Percentiles rank a stretch among this genome's conserved stretches.
These are phyloP conservation scores for Leccinum disarticulatum DNA, from an alignment of 768 basidiomycete species.

Conservation along the genomic window DNA sequence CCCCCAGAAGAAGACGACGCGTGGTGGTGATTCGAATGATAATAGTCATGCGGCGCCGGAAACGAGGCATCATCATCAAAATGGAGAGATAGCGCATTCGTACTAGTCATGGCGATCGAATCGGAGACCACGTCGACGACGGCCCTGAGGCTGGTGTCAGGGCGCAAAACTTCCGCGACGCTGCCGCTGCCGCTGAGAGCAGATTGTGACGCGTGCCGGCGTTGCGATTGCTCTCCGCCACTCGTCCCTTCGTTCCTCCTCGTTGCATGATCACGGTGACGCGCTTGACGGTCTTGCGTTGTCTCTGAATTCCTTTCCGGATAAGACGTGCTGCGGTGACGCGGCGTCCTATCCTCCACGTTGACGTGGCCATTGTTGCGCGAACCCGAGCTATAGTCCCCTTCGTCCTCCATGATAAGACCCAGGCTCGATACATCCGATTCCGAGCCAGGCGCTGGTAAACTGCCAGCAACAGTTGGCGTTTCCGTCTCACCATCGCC, in stretches of 20 bases:
- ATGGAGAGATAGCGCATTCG: slow-evolving; percentile 36
- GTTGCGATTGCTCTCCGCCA: slow-evolving; percentile 5
- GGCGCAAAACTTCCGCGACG: slow-evolving; percentile 21
- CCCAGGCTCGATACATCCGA: slow-evolving; percentile 27
- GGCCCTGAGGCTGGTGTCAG: slow-evolving; percentile 15
- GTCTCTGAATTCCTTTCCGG: slow-evolving; percentile 16
- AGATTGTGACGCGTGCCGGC: slow-evolving; percentile 24
- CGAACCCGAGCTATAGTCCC: slow-evolving; percentile 15
- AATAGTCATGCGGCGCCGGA: slow-evolving; percentile 27
- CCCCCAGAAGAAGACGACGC: slow-evolving; percentile 20
- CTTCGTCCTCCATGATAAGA: slow-evolving; percentile 34
- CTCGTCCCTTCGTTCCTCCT: slow-evolving; percentile 23
- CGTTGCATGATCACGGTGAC: slow-evolving; percentile 11
- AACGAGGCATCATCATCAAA: slow-evolving; percentile 37
- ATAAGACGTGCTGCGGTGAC: slow-evolving; percentile 20
- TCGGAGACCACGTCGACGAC: slow-evolving; percentile 16
- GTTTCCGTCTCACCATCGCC: slow-evolving; percentile 18
- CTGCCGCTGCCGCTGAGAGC: neutral
- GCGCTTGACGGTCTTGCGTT: slow-evolving; percentile 18
- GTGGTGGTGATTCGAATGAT: slow-evolving; percentile 7
- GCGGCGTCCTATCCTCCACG: slow-evolving; percentile 13
- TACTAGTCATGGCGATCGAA: slow-evolving; percentile 19
- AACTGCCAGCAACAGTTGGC: slow-evolving; percentile 20
- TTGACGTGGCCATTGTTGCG: slow-evolving; percentile 5
- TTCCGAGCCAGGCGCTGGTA: slow-evolving; percentile 15